Percentiles rank a stretch among this genome's conserved stretches.
Conservation (phyloP, 1,284 basidiomycete species). For the Schizophyllum amplum region DNA sequence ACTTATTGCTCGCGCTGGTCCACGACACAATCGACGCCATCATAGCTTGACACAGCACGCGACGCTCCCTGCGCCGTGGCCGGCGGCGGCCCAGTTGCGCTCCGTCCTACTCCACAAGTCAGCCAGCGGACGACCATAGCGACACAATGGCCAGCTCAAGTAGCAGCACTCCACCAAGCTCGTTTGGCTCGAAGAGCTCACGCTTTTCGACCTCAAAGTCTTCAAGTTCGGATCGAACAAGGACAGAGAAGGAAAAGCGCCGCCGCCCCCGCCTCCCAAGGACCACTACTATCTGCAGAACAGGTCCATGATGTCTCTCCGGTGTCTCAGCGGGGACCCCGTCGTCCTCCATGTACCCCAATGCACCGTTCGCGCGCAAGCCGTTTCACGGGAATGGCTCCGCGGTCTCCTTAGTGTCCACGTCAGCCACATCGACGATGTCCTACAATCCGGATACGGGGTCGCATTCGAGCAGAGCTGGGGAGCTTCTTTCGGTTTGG, state of each 20-base stretch:
- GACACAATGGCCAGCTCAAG: too few species aligned
- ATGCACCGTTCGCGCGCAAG: constrained; percentile 5
- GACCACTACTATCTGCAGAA: constrained; percentile 48
- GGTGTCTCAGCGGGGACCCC: constrained; percentile 30
- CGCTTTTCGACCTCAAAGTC: constrained; percentile 8
- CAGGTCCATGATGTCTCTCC: constrained; percentile 46
- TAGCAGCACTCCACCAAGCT: too few species aligned
- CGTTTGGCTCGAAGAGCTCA: constrained; percentile 6
- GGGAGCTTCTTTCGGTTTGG: constrained; percentile 11
- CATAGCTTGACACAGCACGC: too few species aligned
- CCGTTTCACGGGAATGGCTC: constrained; percentile 25
- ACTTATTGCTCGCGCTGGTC: too few species aligned
- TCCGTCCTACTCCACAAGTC: too few species aligned
- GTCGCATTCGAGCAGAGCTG: constrained; percentile 13
- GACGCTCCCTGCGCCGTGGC: too few species aligned
- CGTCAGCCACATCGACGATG: constrained; percentile 14
- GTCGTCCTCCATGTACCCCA: constrained; percentile 14
- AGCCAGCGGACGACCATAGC: too few species aligned
- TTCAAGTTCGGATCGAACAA: not conserved
- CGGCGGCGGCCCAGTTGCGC: too few species aligned
- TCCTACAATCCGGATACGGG: too few species aligned
- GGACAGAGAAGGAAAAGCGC: constrained; percentile 25
- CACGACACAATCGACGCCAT: too few species aligned
- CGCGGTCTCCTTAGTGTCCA: constrained; percentile 19
- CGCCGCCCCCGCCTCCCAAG: constrained; percentile 55